These are phyloP conservation scores for Huntiella abstrusa DNA, from an alignment of 2,329 filamentous ascomycete genomes.

Conservation along the genomic window DNA sequence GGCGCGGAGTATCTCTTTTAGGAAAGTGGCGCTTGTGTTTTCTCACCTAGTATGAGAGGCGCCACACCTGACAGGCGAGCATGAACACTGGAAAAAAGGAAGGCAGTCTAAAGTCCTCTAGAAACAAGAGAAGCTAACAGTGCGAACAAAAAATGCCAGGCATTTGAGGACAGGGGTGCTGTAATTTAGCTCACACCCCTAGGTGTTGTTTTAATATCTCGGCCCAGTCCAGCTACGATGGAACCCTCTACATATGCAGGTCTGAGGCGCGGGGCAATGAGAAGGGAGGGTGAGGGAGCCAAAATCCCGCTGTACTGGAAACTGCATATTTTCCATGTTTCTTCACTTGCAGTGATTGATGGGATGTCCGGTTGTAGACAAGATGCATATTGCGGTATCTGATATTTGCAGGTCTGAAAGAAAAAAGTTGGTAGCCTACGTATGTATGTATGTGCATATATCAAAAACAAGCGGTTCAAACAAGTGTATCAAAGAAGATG, in stretches of 20 bases:
- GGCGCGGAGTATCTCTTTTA: background rate
- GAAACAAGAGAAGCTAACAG: slow-evolving; percentile 1
- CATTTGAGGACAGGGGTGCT: background rate
- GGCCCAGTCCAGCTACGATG: background rate
- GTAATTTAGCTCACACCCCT: background rate
- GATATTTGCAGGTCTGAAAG: no score
- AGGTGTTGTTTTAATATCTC: background rate
- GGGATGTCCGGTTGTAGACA: no score
- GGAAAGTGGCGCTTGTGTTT: background rate
- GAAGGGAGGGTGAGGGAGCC: background rate
- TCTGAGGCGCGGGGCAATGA: slow-evolving; percentile 1
- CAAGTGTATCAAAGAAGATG: no score
- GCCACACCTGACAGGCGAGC: background rate
- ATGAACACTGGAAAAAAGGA: background rate
- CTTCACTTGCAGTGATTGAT: no score
- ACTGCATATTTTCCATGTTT: no score
- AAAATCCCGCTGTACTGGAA: background rate
- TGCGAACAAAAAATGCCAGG: background rate
- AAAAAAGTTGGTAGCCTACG: no score
- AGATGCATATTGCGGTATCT: no score
- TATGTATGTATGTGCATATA: no score
- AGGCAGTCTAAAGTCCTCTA: background rate
- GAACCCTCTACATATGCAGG: background rate
- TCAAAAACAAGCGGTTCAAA: no score
- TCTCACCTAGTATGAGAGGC: background rate